phyloP scores from a whole-genome alignment of 177 flowering plant species.

The Vitis hybrid region DNA sequence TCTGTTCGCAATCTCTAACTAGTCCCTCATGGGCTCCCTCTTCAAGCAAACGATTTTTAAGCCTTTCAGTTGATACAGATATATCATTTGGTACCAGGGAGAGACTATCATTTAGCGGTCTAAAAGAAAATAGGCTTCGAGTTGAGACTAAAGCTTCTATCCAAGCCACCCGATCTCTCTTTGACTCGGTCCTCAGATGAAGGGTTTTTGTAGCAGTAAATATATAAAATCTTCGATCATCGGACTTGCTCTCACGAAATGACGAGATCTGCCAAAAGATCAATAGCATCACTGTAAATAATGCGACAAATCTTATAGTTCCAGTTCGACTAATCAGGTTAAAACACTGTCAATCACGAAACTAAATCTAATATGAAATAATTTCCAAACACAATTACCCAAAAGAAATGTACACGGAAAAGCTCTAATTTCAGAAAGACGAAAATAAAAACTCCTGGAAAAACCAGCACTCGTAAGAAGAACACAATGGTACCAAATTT shows the following conservation, averaged over 20 bases:
- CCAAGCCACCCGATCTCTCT: constrained; percentile 79
- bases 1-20: constrained; percentile 83
- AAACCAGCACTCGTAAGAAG: too few relatives aligned
- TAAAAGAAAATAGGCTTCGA: constrained; percentile 40
- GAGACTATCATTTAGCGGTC: constrained; percentile 44
- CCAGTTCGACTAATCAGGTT: too few relatives aligned
- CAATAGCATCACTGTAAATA: background rate
- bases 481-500: too few relatives aligned
- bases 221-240: constrained; percentile 76
- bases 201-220: constrained; percentile 94
- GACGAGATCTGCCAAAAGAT: constrained; percentile 59
- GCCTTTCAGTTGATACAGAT: constrained; percentile 68
- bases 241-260: constrained; percentile 88
- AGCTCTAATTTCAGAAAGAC: background rate
- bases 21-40: constrained; percentile 63
- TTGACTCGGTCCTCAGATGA: constrained; percentile 75
- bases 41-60: constrained; percentile 59
- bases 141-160: constrained; percentile 70
- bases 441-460: background rate
- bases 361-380: too few relatives aligned
- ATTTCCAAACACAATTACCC: background rate
- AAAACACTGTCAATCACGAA: too few relatives aligned
- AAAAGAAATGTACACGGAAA: background rate
- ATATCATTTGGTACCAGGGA: constrained; percentile 44
- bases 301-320: background rate